Percentiles rank a stretch among this genome's conserved stretches.
phyloP scores from a whole-genome alignment of 495 filamentous ascomycete genomes.

The Terfezia boudieri region DNA sequence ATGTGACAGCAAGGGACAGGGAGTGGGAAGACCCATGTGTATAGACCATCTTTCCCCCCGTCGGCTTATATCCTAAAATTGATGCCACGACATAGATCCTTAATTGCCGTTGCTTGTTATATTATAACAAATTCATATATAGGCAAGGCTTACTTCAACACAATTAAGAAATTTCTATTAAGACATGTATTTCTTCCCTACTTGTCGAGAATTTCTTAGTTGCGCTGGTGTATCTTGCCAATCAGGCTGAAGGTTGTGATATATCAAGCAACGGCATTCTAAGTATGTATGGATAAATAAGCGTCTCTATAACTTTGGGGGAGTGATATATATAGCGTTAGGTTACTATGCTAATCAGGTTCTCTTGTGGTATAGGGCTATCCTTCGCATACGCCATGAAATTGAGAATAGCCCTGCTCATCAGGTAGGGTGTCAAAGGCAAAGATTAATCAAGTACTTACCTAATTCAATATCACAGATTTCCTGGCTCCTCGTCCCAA shows the following conservation, averaged over 20 bases:
- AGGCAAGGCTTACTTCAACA: too few relatives aligned
- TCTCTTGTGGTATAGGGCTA: slow-evolving; percentile 30
- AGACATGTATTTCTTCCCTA: neutral
- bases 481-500: slow-evolving; percentile 72
- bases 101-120: too few relatives aligned
- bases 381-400: slow-evolving; percentile 53
- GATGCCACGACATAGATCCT: too few relatives aligned
- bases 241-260: too few relatives aligned
- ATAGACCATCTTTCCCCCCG: neutral
- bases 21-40: slow-evolving; percentile 73
- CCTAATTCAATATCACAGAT: slow-evolving; percentile 25
- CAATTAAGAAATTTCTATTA: too few relatives aligned
- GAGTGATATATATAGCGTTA: too few relatives aligned
- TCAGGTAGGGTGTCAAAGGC: slow-evolving; percentile 29
- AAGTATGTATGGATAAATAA: too few relatives aligned
- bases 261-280: too few relatives aligned
- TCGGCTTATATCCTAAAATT: too few relatives aligned
- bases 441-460: neutral
- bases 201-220: neutral
- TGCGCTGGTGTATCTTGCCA: neutral
- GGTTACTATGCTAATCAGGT: too few relatives aligned
- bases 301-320: too few relatives aligned
- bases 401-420: slow-evolving; percentile 36
- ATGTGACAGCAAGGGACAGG: neutral
- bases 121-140: too few relatives aligned